A percentile compares a stretch with the other conserved stretches of the same genome.
phyloP scores from a whole-genome alignment of 352 stramenopile genomes.

The Pythium aristosporum region DNA sequence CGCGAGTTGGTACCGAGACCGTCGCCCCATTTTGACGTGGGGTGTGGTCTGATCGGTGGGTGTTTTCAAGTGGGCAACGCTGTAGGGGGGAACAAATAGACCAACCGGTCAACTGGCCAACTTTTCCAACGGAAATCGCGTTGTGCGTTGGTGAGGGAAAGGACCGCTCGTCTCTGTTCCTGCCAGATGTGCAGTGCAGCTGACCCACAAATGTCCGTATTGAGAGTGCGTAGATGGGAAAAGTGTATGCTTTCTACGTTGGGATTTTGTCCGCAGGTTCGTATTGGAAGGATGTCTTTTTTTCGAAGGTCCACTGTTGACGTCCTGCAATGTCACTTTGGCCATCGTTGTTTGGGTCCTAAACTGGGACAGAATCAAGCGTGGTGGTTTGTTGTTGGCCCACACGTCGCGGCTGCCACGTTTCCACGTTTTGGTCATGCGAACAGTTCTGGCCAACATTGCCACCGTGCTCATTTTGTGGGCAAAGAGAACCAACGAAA shows the following conservation, averaged over 20 bases:
- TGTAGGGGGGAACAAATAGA: too few relatives aligned
- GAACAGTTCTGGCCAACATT: too few relatives aligned
- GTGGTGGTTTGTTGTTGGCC: too few relatives aligned
- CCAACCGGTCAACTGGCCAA: not conserved
- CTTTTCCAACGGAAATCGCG: not conserved
- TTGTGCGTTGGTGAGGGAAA: slow-evolving; percentile 1
- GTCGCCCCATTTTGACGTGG: not conserved
- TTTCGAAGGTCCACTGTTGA: slow-evolving; percentile 10
- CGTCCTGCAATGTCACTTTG: slow-evolving; percentile 3
- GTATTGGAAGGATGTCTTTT: not conserved
- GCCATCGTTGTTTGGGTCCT: not conserved
- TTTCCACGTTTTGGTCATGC: too few relatives aligned
- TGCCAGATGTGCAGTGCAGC: not conserved
- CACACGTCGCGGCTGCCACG: too few relatives aligned
- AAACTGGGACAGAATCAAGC: not conserved
- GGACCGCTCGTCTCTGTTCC: slow-evolving; percentile 7
- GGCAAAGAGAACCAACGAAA: too few relatives aligned
- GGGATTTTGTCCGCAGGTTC: not conserved
- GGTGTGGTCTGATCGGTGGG: not conserved
- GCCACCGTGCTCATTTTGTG: too few relatives aligned
- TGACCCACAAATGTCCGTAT: not conserved
- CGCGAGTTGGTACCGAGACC: not conserved
- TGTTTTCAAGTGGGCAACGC: not conserved
- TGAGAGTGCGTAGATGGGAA: not conserved
- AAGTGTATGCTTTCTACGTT: not conserved